Conservation (phyloP, 2,329 filamentous ascomycete genomes). For the Keithomyces neogunnii region DNA sequence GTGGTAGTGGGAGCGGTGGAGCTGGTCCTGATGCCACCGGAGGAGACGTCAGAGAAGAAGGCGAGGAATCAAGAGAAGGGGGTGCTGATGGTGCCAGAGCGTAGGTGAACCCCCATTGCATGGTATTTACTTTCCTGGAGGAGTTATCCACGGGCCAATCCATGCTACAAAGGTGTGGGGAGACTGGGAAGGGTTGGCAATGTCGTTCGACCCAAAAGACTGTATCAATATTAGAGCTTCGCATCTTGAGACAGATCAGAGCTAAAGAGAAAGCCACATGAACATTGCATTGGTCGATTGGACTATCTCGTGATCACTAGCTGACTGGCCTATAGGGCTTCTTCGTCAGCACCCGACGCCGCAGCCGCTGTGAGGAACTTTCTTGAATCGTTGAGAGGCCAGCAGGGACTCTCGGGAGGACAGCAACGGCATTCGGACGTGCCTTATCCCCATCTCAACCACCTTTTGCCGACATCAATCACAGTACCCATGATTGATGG, state of each 20-base stretch:
- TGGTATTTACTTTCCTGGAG: slow-evolving; percentile 15
- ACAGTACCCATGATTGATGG: slow-evolving; percentile 69
- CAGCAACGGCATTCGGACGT: slow-evolving; percentile 37
- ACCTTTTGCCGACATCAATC: slow-evolving; percentile 69
- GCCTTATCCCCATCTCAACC: slow-evolving; percentile 73
- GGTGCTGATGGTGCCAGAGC: slow-evolving; percentile 96
- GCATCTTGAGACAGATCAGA: slow-evolving; percentile 18
- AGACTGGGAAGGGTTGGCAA: slow-evolving; percentile 7
- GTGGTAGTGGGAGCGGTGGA: slow-evolving; percentile 61
- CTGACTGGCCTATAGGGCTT: slow-evolving; percentile 48
- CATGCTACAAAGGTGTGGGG: slow-evolving; percentile 8
- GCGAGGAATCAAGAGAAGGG: slow-evolving; percentile 78
- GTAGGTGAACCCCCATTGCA: slow-evolving; percentile 62
- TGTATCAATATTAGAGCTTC: slow-evolving; percentile 20
- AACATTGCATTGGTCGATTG: not conserved
- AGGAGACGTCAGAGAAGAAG: slow-evolving; percentile 85
- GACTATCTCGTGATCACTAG: slow-evolving; percentile 12
- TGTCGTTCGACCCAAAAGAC: slow-evolving; percentile 12
- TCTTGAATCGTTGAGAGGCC: slow-evolving; percentile 67
- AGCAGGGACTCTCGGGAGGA: slow-evolving; percentile 30
- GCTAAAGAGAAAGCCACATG: slow-evolving; percentile 10
- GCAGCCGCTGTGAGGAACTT: slow-evolving; percentile 79
- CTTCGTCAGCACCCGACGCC: slow-evolving; percentile 56
- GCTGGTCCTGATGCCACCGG: slow-evolving; percentile 82
- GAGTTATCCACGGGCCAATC: slow-evolving; percentile 13